phyloP scores from a whole-genome alignment of 441 rosid genomes.

The Isatis lusitanica region DNA sequence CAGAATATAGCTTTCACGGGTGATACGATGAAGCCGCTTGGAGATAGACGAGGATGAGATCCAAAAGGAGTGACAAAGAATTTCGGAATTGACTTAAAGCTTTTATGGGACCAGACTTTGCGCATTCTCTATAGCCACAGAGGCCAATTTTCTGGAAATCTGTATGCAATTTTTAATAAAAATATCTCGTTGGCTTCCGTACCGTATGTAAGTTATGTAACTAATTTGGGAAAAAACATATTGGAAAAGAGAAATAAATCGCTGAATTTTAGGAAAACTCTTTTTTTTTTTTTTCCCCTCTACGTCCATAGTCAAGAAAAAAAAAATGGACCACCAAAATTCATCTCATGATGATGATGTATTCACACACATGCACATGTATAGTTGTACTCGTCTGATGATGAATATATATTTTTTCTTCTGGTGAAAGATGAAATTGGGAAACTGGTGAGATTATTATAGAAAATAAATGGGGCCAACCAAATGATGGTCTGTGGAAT shows the following conservation, averaged over 20 bases:
- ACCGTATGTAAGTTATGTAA: conserved; percentile 32
- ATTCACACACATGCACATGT: conserved; percentile 23
- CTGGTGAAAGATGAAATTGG: conserved; percentile 19
- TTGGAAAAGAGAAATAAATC: neutral
- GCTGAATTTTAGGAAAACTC: conserved; percentile 17
- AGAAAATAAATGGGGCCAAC: conserved; percentile 23
- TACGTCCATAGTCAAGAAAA: neutral
- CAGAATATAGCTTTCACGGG: conserved; percentile 49
- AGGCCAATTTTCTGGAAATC: conserved; percentile 1
- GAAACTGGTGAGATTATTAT: conserved; percentile 12
- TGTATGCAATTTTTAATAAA: conserved; percentile 21
- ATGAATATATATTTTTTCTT: neutral
- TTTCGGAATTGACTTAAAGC: conserved; percentile 22
- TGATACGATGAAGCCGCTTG: conserved; percentile 51
- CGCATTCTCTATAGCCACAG: conserved; percentile 10
- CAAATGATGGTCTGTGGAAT: conserved; percentile 15
- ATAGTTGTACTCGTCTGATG: conserved; percentile 24
- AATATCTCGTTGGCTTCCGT: conserved; percentile 18
- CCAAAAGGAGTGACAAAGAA: conserved; percentile 20
- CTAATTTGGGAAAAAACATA: conserved; percentile 15
- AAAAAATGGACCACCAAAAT: neutral
- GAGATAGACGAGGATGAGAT: conserved; percentile 56
- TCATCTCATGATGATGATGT: neutral
- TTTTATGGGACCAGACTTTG: conserved; percentile 26
- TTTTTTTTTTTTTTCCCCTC: neutral